These are phyloP conservation scores for Cordyceps militaris DNA, from an alignment of 2,329 filamentous ascomycete genomes.

Conservation along the genomic window DNA sequence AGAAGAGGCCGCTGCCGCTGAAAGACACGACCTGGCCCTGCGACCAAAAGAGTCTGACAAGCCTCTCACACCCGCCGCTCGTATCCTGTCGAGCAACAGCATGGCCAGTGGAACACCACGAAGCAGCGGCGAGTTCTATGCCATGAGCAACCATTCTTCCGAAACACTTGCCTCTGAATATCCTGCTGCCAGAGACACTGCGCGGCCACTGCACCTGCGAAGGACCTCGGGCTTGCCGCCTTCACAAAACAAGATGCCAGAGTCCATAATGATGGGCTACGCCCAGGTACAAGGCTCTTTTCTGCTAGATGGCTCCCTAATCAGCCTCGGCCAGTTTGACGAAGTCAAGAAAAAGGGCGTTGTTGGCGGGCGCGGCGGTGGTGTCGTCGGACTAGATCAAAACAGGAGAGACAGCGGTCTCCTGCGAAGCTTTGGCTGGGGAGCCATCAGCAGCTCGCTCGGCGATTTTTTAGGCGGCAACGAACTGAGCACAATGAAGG, in stretches of 20 bases:
- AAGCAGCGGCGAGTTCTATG: constrained; percentile 92
- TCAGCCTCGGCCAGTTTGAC: constrained; percentile 86
- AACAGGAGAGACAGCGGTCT: constrained; percentile 70
- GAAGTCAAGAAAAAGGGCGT: constrained; percentile 93
- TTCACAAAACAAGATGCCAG: constrained; percentile 48
- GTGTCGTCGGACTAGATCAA: constrained; percentile 74
- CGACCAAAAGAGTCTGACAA: constrained; percentile 41
- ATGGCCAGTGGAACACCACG: constrained; percentile 68
- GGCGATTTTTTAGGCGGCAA: constrained; percentile 79
- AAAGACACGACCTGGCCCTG: constrained; percentile 31
- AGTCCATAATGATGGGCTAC: constrained; percentile 96
- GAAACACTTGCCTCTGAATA: constrained; percentile 93
- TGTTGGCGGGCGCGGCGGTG: constrained; percentile 77
- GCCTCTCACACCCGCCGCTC: constrained; percentile 48
- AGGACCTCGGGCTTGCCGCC: constrained; percentile 38
- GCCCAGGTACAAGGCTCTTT: constrained; percentile 91
- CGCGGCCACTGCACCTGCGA: constrained; percentile 39
- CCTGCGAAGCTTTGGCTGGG: constrained; percentile 80
- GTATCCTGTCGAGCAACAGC: constrained; percentile 72
- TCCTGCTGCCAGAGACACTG: constrained; percentile 39
- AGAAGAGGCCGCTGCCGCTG: constrained; percentile 8
- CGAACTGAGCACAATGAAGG: constrained; percentile 87
- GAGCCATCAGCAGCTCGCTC: constrained; percentile 77
- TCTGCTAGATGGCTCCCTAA: constrained; percentile 80
- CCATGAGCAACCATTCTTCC: constrained; percentile 87